Base-by-base conservation (phyloP, 495 filamentous ascomycete species). In the Penicillium nucicola region DNA sequence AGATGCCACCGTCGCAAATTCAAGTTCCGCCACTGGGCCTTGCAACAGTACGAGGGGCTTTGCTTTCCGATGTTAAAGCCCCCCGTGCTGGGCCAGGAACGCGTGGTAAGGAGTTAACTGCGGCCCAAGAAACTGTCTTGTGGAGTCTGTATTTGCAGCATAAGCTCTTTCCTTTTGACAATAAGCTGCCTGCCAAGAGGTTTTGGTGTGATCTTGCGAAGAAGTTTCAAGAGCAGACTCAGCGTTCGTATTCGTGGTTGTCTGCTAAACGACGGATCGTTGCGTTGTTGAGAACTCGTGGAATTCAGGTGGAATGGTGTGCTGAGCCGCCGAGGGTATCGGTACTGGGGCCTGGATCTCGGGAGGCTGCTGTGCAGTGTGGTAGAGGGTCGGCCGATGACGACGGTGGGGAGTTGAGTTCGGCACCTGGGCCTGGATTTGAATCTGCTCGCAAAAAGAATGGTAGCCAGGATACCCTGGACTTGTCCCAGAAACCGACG, bases 201-300 rank as follows among this genome's bases (percentile, higher is more conserved):
- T 48, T 48, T 7, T 48, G 46, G 46, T 13, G 32, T 3, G 19
- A 48, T 41, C 28, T 48, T 8, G 46, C 36, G 15, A n/a, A 28
- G 6, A 36, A 18, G 15, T 48, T 48, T 48, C 28, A 7, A 5
- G 23, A 41, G 3, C 17, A 31, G 14, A 33, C 36, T 4, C 28
- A 37, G 11, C 46, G 36, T 1, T 28, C 32, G 12, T 48, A 48
- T 17, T 48, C 46, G 2, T 48, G 46, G 46, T 17, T 40, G 19
- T 48, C 46, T 38, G 46, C 33, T 14, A 48, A 41, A 10, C 35
- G 46, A 7, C 19, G 13, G 17, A 23, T 40, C 10, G 25, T 28
- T 6, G 25, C 25, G 4, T 28, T 28, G 25, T 8, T 28, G 7
- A 9, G 4, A 8, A 1, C 7, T 28, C 18, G 7, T 40, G 37